Evolutionary conservation across 768 basidiomycete species (phyloP).

Genomic region (Kwoniella pini): DNA sequence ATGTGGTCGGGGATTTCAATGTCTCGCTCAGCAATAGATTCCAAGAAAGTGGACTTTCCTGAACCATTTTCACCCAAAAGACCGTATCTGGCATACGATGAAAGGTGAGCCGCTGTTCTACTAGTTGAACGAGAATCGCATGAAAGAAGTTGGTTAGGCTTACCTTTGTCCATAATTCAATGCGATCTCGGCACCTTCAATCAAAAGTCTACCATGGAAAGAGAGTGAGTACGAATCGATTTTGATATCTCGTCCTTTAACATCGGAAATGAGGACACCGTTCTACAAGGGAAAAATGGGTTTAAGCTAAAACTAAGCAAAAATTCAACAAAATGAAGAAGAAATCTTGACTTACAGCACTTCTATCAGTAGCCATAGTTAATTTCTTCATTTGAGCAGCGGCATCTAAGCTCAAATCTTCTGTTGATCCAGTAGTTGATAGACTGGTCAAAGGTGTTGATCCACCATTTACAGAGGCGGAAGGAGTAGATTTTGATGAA

Average conservation of each 20-base stretch:
- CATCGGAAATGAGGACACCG: slow-evolving; percentile 89
- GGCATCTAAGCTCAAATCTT: slow-evolving; percentile 63
- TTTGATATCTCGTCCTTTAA: slow-evolving; percentile 93
- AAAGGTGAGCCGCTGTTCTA: too few relatives aligned
- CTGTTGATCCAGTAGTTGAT: slow-evolving; percentile 75
- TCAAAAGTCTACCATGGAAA: slow-evolving; percentile 84
- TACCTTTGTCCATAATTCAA: slow-evolving; percentile 55
- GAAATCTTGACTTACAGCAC: slow-evolving; percentile 38
- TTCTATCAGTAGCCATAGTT: slow-evolving; percentile 87
- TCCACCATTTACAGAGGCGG: slow-evolving; percentile 64
- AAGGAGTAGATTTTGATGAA: slow-evolving; percentile 62
- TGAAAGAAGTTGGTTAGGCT: background rate
- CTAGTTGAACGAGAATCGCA: too few relatives aligned
- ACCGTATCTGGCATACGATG: slow-evolving; percentile 65
- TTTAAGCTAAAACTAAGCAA: background rate
- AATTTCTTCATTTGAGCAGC: slow-evolving; percentile 76
- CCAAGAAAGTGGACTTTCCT: slow-evolving; percentile 98
- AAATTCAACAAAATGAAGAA: background rate
- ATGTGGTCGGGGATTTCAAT: slow-evolving; percentile 92
- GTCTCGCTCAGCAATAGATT: slow-evolving; percentile 93
- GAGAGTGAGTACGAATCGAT: slow-evolving; percentile 93
- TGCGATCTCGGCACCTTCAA: slow-evolving; percentile 57
- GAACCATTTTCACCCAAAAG: slow-evolving; percentile 95
- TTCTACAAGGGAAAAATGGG: slow-evolving; percentile 58
- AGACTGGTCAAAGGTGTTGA: slow-evolving; percentile 81